Base-by-base conservation (phyloP, 768 basidiomycete genomes). In the Termitomyces heimii region DNA sequence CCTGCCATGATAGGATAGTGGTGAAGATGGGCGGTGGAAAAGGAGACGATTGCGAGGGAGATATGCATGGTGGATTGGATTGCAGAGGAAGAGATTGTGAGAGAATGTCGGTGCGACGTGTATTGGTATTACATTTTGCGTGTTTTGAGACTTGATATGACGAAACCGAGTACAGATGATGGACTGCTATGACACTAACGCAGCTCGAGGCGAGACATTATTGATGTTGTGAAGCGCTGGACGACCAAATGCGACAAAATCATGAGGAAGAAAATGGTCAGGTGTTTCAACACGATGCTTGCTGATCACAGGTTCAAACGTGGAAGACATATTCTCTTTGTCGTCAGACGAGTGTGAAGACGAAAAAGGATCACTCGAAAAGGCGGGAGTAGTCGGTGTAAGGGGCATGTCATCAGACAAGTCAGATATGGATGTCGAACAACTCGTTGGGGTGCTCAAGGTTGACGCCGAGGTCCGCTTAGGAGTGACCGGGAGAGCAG, bases 81-180 rank as follows among this genome's bases (percentile, higher is more conserved):
- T 82, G 77, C 82, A 77, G 75, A 77, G 77, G 80, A 77, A 80
- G 75, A 76, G 71, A 77, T 74, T 81, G 84, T 79, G 81, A 76
- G 77, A 66, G 69, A 72, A 72, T 77, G 80, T 80, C 82, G 77
- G 72, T 75, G 71, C 71, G 77, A 84, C 80, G 77, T 83, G 82
- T 84, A 79, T 82, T 80, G 76, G 59, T 82, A 81, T 86, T 91
- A 91, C 89, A 91, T 89, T 89, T 91, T 89, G 83, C 73, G 73
- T 74, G 75, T 75, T 80, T 81, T 83, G 81, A 67, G 66, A 71
- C 71, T 71, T 69, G 72, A 71, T 64, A 61, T 70, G 70, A 66
- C 66, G 65, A 71, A 68, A 74, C 67, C 70, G 72, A 66, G 65
- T 68, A 71, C 67, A 64, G 62, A 62, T 67, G 53, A 64, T 62